Evolutionary conservation across 208 protist genomes (phyloP).

Genomic region (Leishmania tarentolae): DNA sequence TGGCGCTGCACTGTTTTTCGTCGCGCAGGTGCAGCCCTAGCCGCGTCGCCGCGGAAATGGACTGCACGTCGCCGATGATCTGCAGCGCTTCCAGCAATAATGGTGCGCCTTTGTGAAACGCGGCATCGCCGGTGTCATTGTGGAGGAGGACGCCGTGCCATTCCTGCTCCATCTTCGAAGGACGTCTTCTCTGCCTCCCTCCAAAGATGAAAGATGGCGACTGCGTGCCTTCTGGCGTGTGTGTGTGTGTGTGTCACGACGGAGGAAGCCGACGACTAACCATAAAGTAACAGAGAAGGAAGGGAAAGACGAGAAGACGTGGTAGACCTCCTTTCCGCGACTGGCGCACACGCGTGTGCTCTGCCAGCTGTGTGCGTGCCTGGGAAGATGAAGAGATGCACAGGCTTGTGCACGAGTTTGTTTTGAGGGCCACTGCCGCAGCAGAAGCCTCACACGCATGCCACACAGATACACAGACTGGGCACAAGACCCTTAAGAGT

Average conservation of each 20-base stretch:
- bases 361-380: neutral
- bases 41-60: slow-evolving; percentile 31
- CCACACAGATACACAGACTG: neutral
- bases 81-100: slow-evolving; percentile 60
- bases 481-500: neutral
- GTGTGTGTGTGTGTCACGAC: neutral
- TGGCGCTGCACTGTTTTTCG: slow-evolving; percentile 13
- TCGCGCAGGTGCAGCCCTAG: slow-evolving; percentile 36
- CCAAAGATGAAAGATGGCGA: neutral
- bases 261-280: too few relatives aligned
- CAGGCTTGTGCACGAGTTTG: neutral
- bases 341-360: neutral
- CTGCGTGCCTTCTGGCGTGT: neutral
- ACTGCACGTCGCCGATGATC: slow-evolving; percentile 40
- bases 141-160: slow-evolving; percentile 74
- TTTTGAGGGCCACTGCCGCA: neutral
- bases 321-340: too few relatives aligned
- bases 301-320: too few relatives aligned
- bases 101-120: slow-evolving; percentile 59
- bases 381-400: neutral
- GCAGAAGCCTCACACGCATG: neutral
- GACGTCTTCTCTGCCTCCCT: too few relatives aligned
- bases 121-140: slow-evolving; percentile 64
- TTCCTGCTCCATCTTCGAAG: slow-evolving; percentile 31
- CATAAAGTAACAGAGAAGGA: too few relatives aligned